Percentiles rank a stretch among this genome's conserved stretches.
Conservation (phyloP, 768 basidiomycete genomes). For the Phanerochaete carnosa region DNA sequence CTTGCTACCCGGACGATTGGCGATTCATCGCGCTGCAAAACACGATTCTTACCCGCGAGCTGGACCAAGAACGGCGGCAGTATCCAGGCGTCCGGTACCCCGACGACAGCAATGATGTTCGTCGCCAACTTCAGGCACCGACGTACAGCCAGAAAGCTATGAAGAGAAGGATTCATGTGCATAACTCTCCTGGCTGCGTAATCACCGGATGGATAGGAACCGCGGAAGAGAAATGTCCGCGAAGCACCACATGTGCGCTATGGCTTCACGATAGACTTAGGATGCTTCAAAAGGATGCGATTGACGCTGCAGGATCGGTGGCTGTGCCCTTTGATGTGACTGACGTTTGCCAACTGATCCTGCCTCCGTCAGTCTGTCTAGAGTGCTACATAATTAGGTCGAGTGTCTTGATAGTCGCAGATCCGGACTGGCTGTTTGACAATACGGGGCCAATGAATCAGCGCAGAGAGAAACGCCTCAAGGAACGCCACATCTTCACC, state of each 20-base stretch:
- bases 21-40: conserved; percentile 5
- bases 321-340: conserved; percentile 7
- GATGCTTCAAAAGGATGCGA: neutral
- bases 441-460: neutral
- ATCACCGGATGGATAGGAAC: neutral
- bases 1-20: neutral
- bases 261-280: conserved; percentile 3
- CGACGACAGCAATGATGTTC: conserved; percentile 1
- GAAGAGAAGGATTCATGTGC: neutral
- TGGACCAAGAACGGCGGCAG: neutral
- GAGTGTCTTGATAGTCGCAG: neutral
- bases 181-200: neutral
- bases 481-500: neutral
- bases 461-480: neutral
- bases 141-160: neutral
- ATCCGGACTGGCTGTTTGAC: neutral
- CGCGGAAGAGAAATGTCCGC: neutral
- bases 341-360: conserved; percentile 1
- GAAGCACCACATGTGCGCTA: neutral
- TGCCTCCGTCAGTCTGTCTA: neutral
- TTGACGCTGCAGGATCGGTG: conserved; percentile 7
- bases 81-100: conserved; percentile 1
- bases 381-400: neutral
- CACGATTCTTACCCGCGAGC: conserved; percentile 2
- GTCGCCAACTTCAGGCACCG: conserved; percentile 5